Conservation (phyloP, 129 eudicot species). For the Artemisia annua region DNA sequence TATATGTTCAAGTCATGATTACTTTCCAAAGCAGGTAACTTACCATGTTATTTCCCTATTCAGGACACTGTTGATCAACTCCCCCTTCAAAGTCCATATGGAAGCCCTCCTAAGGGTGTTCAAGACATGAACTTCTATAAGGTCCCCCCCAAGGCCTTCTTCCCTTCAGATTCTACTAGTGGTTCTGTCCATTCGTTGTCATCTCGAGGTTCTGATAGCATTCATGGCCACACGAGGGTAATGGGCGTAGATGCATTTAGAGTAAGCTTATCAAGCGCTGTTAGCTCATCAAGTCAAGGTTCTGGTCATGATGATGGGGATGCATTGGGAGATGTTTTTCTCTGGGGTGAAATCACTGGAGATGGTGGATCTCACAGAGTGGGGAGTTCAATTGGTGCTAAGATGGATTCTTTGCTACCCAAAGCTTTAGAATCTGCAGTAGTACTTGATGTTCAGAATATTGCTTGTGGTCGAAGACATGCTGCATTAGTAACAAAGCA, state of each 20-base stretch:
- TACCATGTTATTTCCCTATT: constrained; percentile 13
- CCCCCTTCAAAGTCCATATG: constrained; percentile 74
- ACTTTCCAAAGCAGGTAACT: background rate
- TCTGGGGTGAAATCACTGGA: constrained; percentile 90
- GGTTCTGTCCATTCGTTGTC: constrained; percentile 81
- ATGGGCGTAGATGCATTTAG: constrained; percentile 77
- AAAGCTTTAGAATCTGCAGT: constrained; percentile 94
- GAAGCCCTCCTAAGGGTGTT: constrained; percentile 71
- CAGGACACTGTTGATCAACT: constrained; percentile 83
- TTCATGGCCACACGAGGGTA: constrained; percentile 68
- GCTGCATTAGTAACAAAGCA: constrained; percentile 91
- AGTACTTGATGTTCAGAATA: constrained; percentile 91
- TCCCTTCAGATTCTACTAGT: constrained; percentile 75
- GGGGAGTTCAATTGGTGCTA: constrained; percentile 47
- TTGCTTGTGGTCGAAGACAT: constrained; percentile 96
- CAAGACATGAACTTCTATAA: constrained; percentile 58
- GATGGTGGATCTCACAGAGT: constrained; percentile 67
- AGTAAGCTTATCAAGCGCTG: constrained; percentile 94
- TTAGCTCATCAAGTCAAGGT: constrained; percentile 98
- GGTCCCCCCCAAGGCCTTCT: constrained; percentile 68
- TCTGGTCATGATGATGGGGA: constrained; percentile 99
- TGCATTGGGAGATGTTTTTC: constrained; percentile 91
- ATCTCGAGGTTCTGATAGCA: constrained; percentile 93
- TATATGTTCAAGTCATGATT: background rate
- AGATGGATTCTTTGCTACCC: constrained; percentile 72